These are phyloP conservation scores for Darksidea phi DNA, from an alignment of 495 filamentous ascomycete genomes.

Conservation along the genomic window DNA sequence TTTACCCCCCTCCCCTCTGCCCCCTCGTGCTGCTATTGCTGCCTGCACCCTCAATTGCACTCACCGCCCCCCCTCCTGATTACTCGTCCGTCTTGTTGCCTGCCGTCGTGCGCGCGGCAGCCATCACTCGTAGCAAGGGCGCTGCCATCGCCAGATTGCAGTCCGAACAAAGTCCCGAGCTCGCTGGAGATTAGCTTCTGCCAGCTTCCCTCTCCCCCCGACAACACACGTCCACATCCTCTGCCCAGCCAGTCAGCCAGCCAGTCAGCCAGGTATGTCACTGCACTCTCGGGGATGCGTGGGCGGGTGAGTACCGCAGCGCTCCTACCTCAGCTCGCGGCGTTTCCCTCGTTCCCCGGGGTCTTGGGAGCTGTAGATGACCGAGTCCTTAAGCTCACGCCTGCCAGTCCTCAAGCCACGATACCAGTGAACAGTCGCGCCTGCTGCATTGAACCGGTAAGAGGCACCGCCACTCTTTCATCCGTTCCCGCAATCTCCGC, in stretches of 20 bases:
- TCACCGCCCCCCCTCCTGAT: conserved; percentile 16
- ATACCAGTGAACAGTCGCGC: not conserved
- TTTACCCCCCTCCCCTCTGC: conserved; percentile 13
- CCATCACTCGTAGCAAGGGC: conserved; percentile 22
- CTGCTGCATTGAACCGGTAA: not conserved
- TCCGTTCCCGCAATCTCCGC: not conserved
- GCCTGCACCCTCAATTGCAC: conserved; percentile 16
- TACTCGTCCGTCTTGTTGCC: not conserved
- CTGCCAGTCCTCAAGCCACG: too few species aligned
- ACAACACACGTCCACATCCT: not conserved
- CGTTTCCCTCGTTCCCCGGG: conserved; percentile 1
- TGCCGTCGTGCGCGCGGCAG: conserved; percentile 4
- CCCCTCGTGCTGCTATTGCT: not conserved
- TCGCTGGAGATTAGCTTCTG: conserved; percentile 35
- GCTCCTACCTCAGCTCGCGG: too few species aligned
- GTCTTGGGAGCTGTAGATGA: not conserved
- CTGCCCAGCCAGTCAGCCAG: too few species aligned
- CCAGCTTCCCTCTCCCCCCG: not conserved
- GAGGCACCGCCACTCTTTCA: not conserved
- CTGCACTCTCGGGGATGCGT: too few species aligned
- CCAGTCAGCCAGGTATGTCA: too few species aligned
- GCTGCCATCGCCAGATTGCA: conserved; percentile 18
- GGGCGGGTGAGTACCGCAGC: not conserved
- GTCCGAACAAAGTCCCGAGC: conserved; percentile 26
- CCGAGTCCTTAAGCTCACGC: too few species aligned